A percentile compares a stretch with the other conserved stretches of the same genome.
Conservation (phyloP, 495 filamentous ascomycete species). For the Lasiosphaeria miniovina region DNA sequence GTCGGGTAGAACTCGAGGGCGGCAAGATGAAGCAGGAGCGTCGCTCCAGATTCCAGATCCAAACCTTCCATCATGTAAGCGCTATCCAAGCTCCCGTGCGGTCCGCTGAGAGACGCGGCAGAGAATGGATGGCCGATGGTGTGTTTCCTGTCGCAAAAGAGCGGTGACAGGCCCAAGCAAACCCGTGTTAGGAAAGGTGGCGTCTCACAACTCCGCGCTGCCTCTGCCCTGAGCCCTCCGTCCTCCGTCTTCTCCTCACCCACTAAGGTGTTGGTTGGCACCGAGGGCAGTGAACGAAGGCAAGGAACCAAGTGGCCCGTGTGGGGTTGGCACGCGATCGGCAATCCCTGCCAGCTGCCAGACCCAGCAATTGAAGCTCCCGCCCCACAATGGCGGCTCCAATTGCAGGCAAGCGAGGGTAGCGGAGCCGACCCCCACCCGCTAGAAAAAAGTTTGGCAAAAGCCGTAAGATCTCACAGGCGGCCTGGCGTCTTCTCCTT, state of each 20-base stretch:
- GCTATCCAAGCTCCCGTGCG: slow-evolving; percentile 3
- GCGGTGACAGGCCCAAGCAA: slow-evolving; percentile 18
- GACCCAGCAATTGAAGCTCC: neutral
- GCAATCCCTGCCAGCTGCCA: slow-evolving; percentile 14
- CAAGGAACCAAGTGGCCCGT: neutral
- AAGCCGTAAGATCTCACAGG: slow-evolving; percentile 31
- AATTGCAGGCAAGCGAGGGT: slow-evolving; percentile 3
- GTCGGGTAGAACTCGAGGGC: neutral
- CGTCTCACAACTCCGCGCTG: slow-evolving; percentile 10
- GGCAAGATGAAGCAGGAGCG: slow-evolving; percentile 16
- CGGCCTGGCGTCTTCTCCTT: slow-evolving; percentile 29
- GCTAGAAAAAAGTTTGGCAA: slow-evolving; percentile 36
- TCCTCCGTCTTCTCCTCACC: too few relatives aligned
- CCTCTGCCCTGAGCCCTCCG: too few relatives aligned
- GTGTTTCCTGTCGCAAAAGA: slow-evolving; percentile 12
- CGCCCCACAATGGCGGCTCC: slow-evolving; percentile 21
- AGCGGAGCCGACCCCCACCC: slow-evolving; percentile 8
- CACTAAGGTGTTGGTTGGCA: neutral
- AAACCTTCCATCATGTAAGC: slow-evolving; percentile 6
- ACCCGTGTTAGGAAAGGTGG: slow-evolving; percentile 10
- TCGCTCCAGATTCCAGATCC: slow-evolving; percentile 3
- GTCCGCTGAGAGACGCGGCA: slow-evolving; percentile 7
- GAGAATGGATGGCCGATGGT: neutral
- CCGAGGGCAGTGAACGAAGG: neutral
- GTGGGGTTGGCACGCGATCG: slow-evolving; percentile 1